Evolutionary conservation across 805 yeast species (phyloP), one percentile per base, ranked within the genome.

Genomic region (Kurtzmaniella fragi): DNA sequence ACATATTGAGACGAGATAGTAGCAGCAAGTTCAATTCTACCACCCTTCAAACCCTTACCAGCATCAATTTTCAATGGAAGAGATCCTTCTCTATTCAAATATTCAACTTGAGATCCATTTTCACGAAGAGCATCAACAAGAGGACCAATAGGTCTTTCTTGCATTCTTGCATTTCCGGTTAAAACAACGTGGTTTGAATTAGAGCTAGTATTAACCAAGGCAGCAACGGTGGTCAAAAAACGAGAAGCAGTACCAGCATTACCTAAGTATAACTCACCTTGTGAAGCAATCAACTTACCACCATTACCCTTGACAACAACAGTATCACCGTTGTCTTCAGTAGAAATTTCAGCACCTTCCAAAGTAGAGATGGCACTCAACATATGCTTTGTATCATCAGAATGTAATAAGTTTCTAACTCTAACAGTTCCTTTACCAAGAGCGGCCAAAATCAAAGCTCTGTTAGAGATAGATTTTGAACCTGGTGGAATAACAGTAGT

Each of bases 181-280:
- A 93, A 71, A 5, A 79, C 66, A 23, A 89, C 79, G 35, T 29
- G 17, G 30, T 45, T 39, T n/a, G 56, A 39, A n/a, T 46, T 38
- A 27, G 53, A 35, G 23, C 80, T 67, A 23, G 52, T 36, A 15
- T 75, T 70, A 4, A 85, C 95, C 43, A 90, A 69, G n/a, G 95
- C 76, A 14, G 95, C 96, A 23, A 93, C 91, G 2, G 96, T 78
- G 2, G 97, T 86, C 56, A 93, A 74, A 61, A 93, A 93, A 54
- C 99, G 77, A 5, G 97, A 86, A 3, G 99, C 98, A 32, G 99
- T 93, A 48, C 99, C 99, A 1, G 99, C 98, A 56, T 93, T 93
- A 42, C 99, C 99, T 45, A 93, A 72, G 62, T 88, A 93, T 41
- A 93, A 69, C 45, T 80, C 84, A 38, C 80, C 78, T 13, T 67